Evolutionary conservation across 306 rosid genomes (phyloP).

Genomic region (Parietaria judaica): DNA sequence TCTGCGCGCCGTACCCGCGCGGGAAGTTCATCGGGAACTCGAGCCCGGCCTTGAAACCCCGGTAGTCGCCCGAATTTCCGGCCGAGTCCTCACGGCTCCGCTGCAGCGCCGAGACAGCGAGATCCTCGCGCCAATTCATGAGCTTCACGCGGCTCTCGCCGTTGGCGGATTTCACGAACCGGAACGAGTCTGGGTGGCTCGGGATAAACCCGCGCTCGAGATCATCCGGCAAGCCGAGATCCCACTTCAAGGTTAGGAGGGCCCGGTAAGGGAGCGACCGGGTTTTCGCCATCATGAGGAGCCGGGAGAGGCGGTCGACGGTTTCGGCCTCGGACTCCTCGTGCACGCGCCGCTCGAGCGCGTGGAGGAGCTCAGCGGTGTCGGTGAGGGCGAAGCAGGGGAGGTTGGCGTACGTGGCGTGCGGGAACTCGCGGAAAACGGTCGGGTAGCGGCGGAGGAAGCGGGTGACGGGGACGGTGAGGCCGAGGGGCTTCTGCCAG

Average conservation of each 20-base stretch:
- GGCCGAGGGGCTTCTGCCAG: conserved; percentile 89
- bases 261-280: conserved; percentile 41
- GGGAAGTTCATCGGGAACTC: conserved; percentile 79
- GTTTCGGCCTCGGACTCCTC: conserved; percentile 37
- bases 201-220: conserved; percentile 60
- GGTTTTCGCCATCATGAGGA: conserved; percentile 69
- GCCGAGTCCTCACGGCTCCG: conserved; percentile 36
- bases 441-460: conserved; percentile 86
- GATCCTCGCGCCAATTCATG: conserved; percentile 49
- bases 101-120: conserved; percentile 63
- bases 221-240: conserved; percentile 73
- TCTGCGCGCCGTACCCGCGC: conserved; percentile 79
- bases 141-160: conserved; percentile 39
- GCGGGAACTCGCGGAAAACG: conserved; percentile 78
- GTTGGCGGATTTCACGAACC: conserved; percentile 38
- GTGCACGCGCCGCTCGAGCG: conserved; percentile 54
- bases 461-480: conserved; percentile 83
- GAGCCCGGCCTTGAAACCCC: conserved; percentile 57
- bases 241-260: conserved; percentile 63
- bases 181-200: conserved; percentile 45
- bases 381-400: conserved; percentile 77
- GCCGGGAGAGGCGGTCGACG: conserved; percentile 47
- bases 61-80: conserved; percentile 28
- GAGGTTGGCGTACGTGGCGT: conserved; percentile 56
- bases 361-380: conserved; percentile 48